Evolutionary conservation across 2,329 filamentous ascomycete genomes (phyloP).

Genomic region (Elsinoe australis): DNA sequence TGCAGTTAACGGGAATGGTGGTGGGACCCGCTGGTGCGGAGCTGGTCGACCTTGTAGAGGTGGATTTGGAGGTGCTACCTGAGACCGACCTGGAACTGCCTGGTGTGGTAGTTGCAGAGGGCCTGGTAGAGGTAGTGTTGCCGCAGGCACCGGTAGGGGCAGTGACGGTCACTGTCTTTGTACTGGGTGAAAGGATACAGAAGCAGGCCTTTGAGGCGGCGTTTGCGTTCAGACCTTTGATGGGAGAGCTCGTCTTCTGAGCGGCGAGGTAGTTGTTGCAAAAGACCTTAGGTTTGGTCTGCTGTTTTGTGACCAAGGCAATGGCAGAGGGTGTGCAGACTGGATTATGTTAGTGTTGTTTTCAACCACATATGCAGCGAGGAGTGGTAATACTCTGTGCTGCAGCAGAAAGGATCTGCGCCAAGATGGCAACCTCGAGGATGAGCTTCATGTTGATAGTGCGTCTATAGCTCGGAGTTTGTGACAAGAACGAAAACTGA

Average conservation of each 20-base stretch:
- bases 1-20: background rate
- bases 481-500: no score
- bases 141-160: background rate
- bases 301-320: background rate
- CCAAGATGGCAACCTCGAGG: no score
- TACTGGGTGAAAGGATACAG: conserved; percentile 6
- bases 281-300: background rate
- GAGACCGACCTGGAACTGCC: background rate
- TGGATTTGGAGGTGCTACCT: background rate
- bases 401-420: no score
- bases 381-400: no score
- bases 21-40: background rate
- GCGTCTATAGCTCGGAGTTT: no score
- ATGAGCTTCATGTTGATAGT: no score
- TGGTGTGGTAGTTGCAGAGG: background rate
- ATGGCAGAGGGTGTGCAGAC: conserved; percentile 3
- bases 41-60: background rate
- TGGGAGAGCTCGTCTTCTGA: conserved; percentile 4
- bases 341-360: no score
- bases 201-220: conserved; percentile 5
- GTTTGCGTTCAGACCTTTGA: background rate
- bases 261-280: background rate
- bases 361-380: no score
- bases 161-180: background rate
- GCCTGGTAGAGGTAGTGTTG: background rate